phyloP scores from a whole-genome alignment of 1,139 yeast species.

The Hemisphaericaspora xylofermentans region DNA sequence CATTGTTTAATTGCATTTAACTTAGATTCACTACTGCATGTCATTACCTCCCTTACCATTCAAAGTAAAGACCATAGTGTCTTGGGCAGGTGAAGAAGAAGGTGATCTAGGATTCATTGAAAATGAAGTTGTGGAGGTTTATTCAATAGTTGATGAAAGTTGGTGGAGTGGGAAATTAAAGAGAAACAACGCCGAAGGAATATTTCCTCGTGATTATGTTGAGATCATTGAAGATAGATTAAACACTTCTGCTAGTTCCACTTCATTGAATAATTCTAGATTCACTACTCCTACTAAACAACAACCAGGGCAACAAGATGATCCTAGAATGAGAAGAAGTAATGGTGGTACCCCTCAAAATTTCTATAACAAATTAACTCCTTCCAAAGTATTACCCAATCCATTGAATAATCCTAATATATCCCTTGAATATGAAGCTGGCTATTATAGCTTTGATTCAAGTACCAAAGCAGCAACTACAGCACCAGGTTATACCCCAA shows the following conservation, averaged over 20 bases:
- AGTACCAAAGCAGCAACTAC: slow-evolving; percentile 16
- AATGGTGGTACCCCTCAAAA: slow-evolving; percentile 18
- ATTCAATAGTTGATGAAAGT: slow-evolving; percentile 77
- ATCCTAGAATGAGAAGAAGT: slow-evolving; percentile 13
- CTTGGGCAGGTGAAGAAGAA: slow-evolving; percentile 90
- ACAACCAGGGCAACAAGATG: slow-evolving; percentile 9
- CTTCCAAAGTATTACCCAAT: slow-evolving; percentile 17
- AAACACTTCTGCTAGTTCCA: slow-evolving; percentile 16
- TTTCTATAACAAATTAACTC: slow-evolving; percentile 4
- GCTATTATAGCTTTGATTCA: slow-evolving; percentile 26
- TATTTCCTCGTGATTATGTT: slow-evolving; percentile 89
- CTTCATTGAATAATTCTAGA: slow-evolving; percentile 13
- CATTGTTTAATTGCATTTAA: no score
- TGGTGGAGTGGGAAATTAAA: slow-evolving; percentile 89
- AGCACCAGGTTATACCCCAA: slow-evolving; percentile 13
- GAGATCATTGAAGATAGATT: slow-evolving; percentile 42
- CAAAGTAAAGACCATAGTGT: slow-evolving; percentile 71
- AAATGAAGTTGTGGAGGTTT: slow-evolving; percentile 86
- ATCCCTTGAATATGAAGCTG: slow-evolving; percentile 22
- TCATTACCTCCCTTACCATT: slow-evolving; percentile 53
- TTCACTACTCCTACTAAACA: slow-evolving; percentile 16
- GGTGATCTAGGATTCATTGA: slow-evolving; percentile 92
- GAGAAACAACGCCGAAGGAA: slow-evolving; percentile 80
- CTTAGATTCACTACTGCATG: no score
- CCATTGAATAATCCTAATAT: slow-evolving; percentile 21